Base-by-base conservation (phyloP, 352 stramenopile species). In the Phytophthora multivora region DNA sequence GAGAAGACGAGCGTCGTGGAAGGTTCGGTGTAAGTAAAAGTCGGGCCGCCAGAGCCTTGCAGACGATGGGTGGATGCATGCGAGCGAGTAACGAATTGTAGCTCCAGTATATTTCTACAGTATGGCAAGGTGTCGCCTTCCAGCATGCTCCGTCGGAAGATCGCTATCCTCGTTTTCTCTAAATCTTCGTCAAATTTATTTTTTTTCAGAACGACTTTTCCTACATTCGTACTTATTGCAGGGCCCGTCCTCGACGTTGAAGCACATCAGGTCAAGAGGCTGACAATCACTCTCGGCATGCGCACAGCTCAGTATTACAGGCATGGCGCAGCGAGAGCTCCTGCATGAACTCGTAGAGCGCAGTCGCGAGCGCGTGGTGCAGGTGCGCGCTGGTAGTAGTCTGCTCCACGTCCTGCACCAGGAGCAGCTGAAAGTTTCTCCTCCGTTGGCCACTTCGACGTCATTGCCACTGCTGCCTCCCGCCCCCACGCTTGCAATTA, bases 301-400 rank as follows among this genome's bases (percentile, higher is more conserved):
- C 16, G 56, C 40, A 26, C 28, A 47, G 28, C 40, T 42, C 31
- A 51, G n/a, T 38, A 16, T 25, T 21, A 23, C 61, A 41, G 48
- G 38, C 9, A 71, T 65, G 26, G 60, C 62, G 35, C 77, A 81
- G 36, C 83, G 75, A 61, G 68, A 75, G 38, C 62, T 89, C 18
- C 73, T 89, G 39, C 81, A 79, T 51, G 75, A 79, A 18, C 69
- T 90, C 19, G 65, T 90, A n/a, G 73, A 89, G 46, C 68, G 79
- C 55, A 90, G 81, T 21, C 66, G 66, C 38, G 75, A 88, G 36
- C 77, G 81, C 26, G 73, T 89, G 9, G 62, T 73, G 39, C 77
- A 86, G 46, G 77, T 86, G 42, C 77, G 79, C 2, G 77, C 81
- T 0, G 81, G 81, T 5, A 75, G 77, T 50, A 79, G 69, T 31